Evolutionary conservation across 371 early-diverging fungal genomes (phyloP), one percentile per base, ranked within the genome.

Genomic region (Mortierella sp.): DNA sequence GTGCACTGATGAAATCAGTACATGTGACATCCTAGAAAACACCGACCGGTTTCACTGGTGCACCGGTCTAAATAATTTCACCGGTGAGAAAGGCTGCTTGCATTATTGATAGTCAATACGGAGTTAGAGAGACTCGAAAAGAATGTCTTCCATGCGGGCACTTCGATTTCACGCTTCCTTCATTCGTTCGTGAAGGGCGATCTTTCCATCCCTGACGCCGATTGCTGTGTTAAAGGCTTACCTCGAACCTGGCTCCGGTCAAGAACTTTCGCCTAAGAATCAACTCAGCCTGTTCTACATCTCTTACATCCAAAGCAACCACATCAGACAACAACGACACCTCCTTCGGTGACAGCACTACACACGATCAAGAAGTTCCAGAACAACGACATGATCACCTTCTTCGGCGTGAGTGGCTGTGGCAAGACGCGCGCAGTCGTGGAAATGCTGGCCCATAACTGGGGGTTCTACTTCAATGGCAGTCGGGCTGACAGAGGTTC

Each of bases 231-330:
- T 28, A 73, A 68, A 58, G 74, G 68, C 59, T 60, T 67, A 43
- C 74, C 73, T 32, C 0, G 19, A 26, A n/a, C 74, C 3, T 73
- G 73, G 74, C 60, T 73, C 10, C 64, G 74, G 59, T 73, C 74
- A 59, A 68, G 64, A 0, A 13, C 67, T 31, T 72, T 72, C 29
- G 29, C 56, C 47, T 47, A 65, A 47, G 0, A 64, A 59, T 58
- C 68, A 43, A 1, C 64, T 67, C 74, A 31, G 19, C 74, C 74
- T 51, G 74, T 66, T 32, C 60, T 72, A 23, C 66, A 72, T 62
- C 72, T 72, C 26, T 26, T 72, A 23, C 74, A 73, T 45, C 68
- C 74, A 73, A 59, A 61, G 82, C 84, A 72, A 73, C 74, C 68
- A 67, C 67, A 68, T 28, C 64, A 66, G 63, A 61, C 66, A 34